A percentile compares a stretch with the other conserved stretches of the same genome.
Evolutionary conservation across 441 rosid genomes (phyloP).

Genomic region (Raphanus hybrid): DNA sequence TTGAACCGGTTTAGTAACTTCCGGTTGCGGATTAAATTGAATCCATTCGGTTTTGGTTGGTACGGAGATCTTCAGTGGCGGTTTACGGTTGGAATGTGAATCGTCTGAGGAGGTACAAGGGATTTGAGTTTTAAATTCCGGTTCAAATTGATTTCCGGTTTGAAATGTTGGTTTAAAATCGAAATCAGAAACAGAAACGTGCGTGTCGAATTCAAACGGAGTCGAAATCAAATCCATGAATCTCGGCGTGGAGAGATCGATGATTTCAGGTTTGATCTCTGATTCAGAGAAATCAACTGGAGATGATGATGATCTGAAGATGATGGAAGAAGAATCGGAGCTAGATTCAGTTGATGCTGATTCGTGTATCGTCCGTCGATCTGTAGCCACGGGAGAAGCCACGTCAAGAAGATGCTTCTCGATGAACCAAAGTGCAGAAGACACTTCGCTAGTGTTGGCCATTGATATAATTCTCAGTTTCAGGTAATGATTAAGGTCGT

Average conservation of each 20-base stretch:
- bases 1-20: constrained; percentile 12
- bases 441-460: constrained; percentile 43
- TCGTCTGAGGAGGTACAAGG: not conserved
- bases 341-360: constrained; percentile 33
- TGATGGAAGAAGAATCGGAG: constrained; percentile 40
- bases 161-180: constrained; percentile 16
- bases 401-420: constrained; percentile 59
- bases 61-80: constrained; percentile 49
- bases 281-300: constrained; percentile 32
- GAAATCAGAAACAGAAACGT: constrained; percentile 20
- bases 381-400: constrained; percentile 44
- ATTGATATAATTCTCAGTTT: constrained; percentile 3
- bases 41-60: constrained; percentile 59
- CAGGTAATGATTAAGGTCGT: not conserved
- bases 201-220: constrained; percentile 22
- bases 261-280: constrained; percentile 48
- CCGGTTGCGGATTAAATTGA: constrained; percentile 45
- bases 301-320: constrained; percentile 21
- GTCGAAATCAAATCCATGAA: constrained; percentile 20
- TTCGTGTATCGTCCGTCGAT: constrained; percentile 31
- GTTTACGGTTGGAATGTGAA: constrained; percentile 42
- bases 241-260: constrained; percentile 50
- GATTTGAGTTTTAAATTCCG: constrained; percentile 24
- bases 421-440: constrained; percentile 58
- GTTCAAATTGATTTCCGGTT: constrained; percentile 7